Percentiles rank a stretch among this genome's conserved stretches.
These are phyloP conservation scores for Paecilomyces fulvus DNA, from an alignment of 2,329 filamentous ascomycete species.

Conservation along the genomic window DNA sequence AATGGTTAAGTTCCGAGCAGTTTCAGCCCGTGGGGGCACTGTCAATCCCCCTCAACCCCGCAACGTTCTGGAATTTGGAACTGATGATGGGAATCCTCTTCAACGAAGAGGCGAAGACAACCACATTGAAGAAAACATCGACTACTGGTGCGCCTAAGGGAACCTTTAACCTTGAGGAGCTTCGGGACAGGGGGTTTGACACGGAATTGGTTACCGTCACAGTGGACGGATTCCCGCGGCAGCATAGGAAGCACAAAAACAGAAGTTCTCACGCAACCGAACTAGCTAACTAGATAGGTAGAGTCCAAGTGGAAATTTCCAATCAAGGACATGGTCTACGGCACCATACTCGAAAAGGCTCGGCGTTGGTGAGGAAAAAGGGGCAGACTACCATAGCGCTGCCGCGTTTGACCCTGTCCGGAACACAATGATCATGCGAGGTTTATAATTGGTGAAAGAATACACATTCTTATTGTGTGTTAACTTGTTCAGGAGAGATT, in stretches of 20 bases:
- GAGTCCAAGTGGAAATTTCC: too few relatives aligned
- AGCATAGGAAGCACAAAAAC: background rate
- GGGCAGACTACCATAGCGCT: background rate
- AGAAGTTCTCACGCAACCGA: background rate
- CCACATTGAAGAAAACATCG: background rate
- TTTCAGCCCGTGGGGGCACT: background rate
- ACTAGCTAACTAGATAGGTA: too few relatives aligned
- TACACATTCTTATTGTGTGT: background rate
- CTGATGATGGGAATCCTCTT: background rate
- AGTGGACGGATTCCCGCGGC: background rate
- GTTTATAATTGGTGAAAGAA: background rate
- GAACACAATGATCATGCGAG: background rate
- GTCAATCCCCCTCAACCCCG: background rate
- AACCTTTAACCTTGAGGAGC: background rate
- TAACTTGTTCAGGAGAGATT: too few relatives aligned
- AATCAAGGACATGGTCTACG: background rate
- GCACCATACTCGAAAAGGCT: background rate
- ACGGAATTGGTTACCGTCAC: background rate
- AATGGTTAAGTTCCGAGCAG: background rate
- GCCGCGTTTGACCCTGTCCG: background rate
- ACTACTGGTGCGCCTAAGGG: background rate
- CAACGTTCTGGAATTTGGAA: background rate
- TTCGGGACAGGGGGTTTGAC: background rate
- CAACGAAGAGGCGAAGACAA: background rate
- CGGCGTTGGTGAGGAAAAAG: background rate